Evolutionary conservation across 805 yeast genomes (phyloP), one percentile per base, ranked within the genome.

Genomic region (Clavispora fructus): DNA sequence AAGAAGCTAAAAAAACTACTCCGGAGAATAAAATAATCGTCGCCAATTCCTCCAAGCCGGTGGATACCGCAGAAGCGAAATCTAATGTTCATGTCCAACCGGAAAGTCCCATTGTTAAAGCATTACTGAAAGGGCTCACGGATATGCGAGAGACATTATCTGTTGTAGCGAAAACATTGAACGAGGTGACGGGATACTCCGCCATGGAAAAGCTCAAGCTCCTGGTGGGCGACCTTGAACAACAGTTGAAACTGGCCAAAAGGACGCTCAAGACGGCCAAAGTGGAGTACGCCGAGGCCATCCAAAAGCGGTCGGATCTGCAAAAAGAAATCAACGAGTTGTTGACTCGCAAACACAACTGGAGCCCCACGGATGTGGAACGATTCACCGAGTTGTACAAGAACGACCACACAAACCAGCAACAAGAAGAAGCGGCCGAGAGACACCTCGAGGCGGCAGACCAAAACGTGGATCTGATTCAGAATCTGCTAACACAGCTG

Each of bases 151-250:
- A 74, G 14, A 75, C 86, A 1, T 69, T 82, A 6, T 71, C 77
- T 44, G 74, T 80, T 0, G 84, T 87, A 0, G 77, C 87, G 0
- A 74, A 79, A 49, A 78, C 91, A 1, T 72, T 92, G 30, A 94
- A 94, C 58, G 96, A 90, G 55, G 83, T 90, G 10, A 92, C 99
- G 0, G 99, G 99, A 0, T 94, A 94, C 63, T 77, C 89, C 0
- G 73, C 83, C 16, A 87, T 94, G 46, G 95, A 87, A 58, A 71
- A 74, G 47, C 65, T 92, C 55, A 84, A 89, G 63, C 62, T 70
- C 27, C 66, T 78, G 1, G 88, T 94, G 28, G 80, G 76, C 8
- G 53, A 56, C 3, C 62, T 69, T 39, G 97, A 92, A 55, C 49
- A 51, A 12, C 70, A 74, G 29, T 62, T 88, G 35, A 68, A 69